phyloP scores from a whole-genome alignment of 495 filamentous ascomycete genomes.

The Zalerion maritima region DNA sequence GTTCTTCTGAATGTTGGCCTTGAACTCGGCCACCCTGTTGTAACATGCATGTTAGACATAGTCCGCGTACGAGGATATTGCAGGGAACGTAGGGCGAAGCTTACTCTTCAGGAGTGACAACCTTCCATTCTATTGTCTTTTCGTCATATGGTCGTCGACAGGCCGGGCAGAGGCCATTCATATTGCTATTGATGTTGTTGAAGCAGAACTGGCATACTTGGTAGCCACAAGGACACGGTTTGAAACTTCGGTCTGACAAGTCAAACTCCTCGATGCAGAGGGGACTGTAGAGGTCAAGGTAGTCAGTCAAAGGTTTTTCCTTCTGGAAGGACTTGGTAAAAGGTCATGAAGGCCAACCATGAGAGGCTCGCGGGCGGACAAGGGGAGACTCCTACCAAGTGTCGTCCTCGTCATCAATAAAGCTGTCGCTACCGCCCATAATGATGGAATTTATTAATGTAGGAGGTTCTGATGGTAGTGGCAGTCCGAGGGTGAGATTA shows the following conservation, averaged over 20 bases:
- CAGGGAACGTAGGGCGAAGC: constrained; percentile 13
- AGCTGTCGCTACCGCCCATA: constrained; percentile 31
- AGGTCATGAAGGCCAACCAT: neutral
- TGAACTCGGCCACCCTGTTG: constrained; percentile 44
- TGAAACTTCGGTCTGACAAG: constrained; percentile 91
- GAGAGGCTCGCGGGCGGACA: constrained; percentile 1
- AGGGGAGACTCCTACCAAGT: constrained; percentile 47
- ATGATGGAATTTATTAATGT: constrained; percentile 6
- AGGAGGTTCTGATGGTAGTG: no score
- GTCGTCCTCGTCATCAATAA: constrained; percentile 96
- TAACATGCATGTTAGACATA: constrained; percentile 17
- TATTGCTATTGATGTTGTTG: constrained; percentile 93
- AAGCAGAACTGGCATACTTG: constrained; percentile 99
- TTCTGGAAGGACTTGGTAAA: neutral
- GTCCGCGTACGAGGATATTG: constrained; percentile 1
- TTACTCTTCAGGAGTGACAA: constrained; percentile 85
- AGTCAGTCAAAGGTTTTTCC: no score
- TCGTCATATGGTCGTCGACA: constrained; percentile 92
- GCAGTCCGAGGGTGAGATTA: no score
- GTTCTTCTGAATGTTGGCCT: constrained; percentile 77
- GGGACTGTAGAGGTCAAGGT: constrained; percentile 41
- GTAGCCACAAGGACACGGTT: constrained; percentile 94
- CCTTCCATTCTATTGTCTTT: constrained; percentile 89
- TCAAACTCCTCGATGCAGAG: constrained; percentile 99
- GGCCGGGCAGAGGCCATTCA: constrained; percentile 92